Percentiles rank a stretch among this genome's conserved stretches.
phyloP scores from a whole-genome alignment of 768 basidiomycete genomes.

The Lactarius quietus region DNA sequence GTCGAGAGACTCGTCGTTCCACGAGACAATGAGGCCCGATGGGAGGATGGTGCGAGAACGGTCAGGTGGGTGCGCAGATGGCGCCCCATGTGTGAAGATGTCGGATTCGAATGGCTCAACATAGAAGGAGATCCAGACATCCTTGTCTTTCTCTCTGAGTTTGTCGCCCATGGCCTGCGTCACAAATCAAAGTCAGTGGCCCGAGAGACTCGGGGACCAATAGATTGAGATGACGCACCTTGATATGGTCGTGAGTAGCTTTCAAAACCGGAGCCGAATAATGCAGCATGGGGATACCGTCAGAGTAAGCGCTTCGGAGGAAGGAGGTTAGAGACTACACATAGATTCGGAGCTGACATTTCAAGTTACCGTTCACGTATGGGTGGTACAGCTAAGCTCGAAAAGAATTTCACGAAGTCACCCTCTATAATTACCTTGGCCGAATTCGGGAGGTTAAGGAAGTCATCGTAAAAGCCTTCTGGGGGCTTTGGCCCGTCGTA shows the following conservation, averaged over 20 bases:
- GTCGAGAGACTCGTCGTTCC: constrained; percentile 40
- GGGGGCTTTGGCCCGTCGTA: constrained; percentile 55
- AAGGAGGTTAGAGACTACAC: neutral
- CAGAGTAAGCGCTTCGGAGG: neutral
- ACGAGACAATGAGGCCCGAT: constrained; percentile 37
- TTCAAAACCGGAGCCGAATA: constrained; percentile 28
- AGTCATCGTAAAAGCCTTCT: constrained; percentile 48
- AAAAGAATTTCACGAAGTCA: constrained; percentile 36
- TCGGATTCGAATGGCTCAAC: constrained; percentile 11
- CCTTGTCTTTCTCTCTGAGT: constrained; percentile 33
- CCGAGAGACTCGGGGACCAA: neutral
- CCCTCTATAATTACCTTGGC: constrained; percentile 27
- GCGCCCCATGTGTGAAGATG: constrained; percentile 14
- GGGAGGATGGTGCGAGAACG: constrained; percentile 7
- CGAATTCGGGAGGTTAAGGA: constrained; percentile 41
- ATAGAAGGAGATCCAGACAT: constrained; percentile 42
- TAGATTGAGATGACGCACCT: constrained; percentile 28
- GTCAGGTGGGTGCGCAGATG: constrained; percentile 18
- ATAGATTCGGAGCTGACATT: neutral
- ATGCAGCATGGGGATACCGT: neutral
- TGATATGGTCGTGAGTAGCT: constrained; percentile 43
- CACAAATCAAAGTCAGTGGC: neutral
- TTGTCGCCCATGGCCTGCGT: constrained; percentile 41
- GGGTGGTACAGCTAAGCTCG: neutral
- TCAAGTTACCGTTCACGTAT: neutral